A percentile compares a stretch with the other conserved stretches of the same genome.
Evolutionary conservation across 345 rosid species (phyloP).

Genomic region (Diplotaxis tenuifolia): DNA sequence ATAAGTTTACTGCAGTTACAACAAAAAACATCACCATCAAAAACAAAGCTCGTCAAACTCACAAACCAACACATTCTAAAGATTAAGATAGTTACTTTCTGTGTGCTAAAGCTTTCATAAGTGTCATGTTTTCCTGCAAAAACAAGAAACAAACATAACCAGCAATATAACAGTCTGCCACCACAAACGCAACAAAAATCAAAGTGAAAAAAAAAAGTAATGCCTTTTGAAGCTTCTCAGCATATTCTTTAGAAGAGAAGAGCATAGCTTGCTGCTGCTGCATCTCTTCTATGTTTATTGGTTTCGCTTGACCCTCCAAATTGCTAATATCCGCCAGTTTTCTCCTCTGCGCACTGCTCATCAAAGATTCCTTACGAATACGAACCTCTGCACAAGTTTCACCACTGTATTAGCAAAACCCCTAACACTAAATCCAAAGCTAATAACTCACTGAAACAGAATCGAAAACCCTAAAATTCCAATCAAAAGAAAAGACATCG

Average conservation of each 20-base stretch:
- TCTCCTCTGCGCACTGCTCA: constrained; percentile 17
- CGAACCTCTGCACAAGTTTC: constrained; percentile 8
- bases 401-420: background rate
- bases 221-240: constrained; percentile 57
- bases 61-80: constrained; percentile 13
- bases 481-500: background rate
- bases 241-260: constrained; percentile 38
- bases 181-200: background rate
- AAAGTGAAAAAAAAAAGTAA: constrained; percentile 3
- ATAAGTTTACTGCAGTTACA: constrained; percentile 51
- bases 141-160: background rate
- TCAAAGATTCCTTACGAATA: constrained; percentile 14
- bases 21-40: background rate
- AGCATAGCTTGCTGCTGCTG: constrained; percentile 26
- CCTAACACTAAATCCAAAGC: background rate
- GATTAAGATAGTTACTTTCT: constrained; percentile 48
- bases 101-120: constrained; percentile 51
- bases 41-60: constrained; percentile 2
- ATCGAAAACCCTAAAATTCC: constrained; percentile 13
- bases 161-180: background rate
- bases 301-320: constrained; percentile 39
- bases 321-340: constrained; percentile 36
- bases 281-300: constrained; percentile 35
- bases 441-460: background rate
- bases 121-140: constrained; percentile 53